Conservation (phyloP, 192 early-diverging fungal genomes). For the Backusella morwellensis region DNA sequence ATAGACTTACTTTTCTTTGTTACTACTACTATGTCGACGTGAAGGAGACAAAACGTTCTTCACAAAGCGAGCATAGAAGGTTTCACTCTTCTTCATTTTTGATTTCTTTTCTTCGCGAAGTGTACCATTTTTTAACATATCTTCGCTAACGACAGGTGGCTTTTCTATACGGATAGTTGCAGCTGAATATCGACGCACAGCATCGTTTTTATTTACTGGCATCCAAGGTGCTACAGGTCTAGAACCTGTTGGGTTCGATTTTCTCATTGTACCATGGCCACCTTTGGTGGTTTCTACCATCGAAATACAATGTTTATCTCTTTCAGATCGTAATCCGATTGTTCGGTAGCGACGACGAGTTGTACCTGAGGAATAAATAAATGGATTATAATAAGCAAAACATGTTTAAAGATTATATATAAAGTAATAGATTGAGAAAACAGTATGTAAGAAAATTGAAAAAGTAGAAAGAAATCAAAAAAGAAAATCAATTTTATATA, state of each 20-base stretch:
- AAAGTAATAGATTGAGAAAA: background rate
- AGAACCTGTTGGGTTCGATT: background rate
- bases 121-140: background rate
- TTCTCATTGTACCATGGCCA: background rate
- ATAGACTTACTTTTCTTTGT: constrained; percentile 9
- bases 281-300: constrained; percentile 19
- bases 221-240: constrained; percentile 21
- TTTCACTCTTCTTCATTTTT: constrained; percentile 26
- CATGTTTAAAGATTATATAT: background rate
- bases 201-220: background rate
- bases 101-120: background rate
- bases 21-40: background rate
- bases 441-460: background rate
- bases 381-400: background rate
- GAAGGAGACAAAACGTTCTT: constrained; percentile 22
- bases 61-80: constrained; percentile 24
- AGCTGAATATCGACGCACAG: constrained; percentile 5
- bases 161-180: constrained; percentile 14
- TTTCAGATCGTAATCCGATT: constrained; percentile 18
- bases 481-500: background rate
- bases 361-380: background rate
- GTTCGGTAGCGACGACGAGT: constrained; percentile 22
- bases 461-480: background rate
- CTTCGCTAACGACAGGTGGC: background rate
- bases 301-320: constrained; percentile 20